phyloP scores from a whole-genome alignment of 1,284 basidiomycete genomes.

The Puccinia polysora region DNA sequence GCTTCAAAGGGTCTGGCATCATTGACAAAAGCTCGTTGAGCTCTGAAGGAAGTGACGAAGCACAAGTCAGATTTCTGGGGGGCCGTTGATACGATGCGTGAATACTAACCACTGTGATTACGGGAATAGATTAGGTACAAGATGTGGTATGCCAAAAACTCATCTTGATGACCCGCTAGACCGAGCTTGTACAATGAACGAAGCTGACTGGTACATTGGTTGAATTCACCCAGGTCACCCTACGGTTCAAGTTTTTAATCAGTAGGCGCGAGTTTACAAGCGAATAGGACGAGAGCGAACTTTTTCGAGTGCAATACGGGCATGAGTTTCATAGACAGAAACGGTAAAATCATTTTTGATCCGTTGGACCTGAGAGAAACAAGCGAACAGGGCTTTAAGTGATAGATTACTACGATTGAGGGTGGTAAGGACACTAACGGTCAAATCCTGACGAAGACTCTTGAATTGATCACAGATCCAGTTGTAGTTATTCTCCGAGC shows the following conservation, averaged over 20 bases:
- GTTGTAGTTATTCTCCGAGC: conserved; percentile 73
- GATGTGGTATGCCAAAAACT: conserved; percentile 96
- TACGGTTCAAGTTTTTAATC: too few species aligned
- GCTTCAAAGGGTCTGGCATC: conserved; percentile 83
- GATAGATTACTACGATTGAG: conserved; percentile 9
- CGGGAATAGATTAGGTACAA: conserved; percentile 90
- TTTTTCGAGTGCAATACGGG: conserved; percentile 89
- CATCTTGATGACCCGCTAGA: conserved; percentile 80
- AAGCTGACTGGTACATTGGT: conserved; percentile 90
- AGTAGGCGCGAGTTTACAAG: too few species aligned
- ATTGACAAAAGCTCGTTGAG: conserved; percentile 92
- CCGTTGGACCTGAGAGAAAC: conserved; percentile 76
- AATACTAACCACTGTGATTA: conserved; percentile 83
- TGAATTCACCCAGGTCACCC: conserved; percentile 98
- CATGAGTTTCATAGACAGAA: conserved; percentile 96
- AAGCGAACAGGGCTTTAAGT: conserved; percentile 39
- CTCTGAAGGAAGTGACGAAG: too few species aligned
- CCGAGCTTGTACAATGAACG: conserved; percentile 87
- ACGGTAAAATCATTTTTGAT: conserved; percentile 99
- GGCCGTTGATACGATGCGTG: too few species aligned
- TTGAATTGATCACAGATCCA: conserved; percentile 99
- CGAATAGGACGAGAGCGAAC: conserved; percentile 56
- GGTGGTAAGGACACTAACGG: conserved; percentile 61
- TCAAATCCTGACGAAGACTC: conserved; percentile 92
- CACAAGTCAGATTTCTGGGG: too few species aligned